phyloP scores from a whole-genome alignment of 129 eudicot species.

The Tanacetum coccineum region DNA sequence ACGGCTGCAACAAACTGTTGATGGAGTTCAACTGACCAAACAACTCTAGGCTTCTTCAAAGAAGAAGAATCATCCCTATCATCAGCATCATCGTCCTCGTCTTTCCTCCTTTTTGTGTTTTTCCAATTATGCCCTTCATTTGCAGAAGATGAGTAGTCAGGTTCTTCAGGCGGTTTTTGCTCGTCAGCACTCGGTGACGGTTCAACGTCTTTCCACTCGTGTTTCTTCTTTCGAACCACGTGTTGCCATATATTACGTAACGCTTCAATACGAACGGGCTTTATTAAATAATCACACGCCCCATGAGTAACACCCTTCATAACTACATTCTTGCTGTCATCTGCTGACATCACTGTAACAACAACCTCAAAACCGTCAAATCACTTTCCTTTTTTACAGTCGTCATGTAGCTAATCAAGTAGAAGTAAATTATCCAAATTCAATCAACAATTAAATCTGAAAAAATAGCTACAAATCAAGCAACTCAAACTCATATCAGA shows the following conservation, averaged over 20 bases:
- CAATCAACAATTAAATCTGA: not conserved
- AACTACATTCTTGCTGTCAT: constrained; percentile 52
- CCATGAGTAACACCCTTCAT: constrained; percentile 75
- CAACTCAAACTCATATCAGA: constrained; percentile 2
- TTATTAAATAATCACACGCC: constrained; percentile 66
- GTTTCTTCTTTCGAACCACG: constrained; percentile 46
- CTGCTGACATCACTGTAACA: constrained; percentile 61
- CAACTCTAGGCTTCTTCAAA: constrained; percentile 67
- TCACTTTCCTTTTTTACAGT: constrained; percentile 1
- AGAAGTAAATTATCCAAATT: not conserved
- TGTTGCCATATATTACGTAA: constrained; percentile 72
- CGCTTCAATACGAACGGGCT: constrained; percentile 63
- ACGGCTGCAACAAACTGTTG: constrained; percentile 74
- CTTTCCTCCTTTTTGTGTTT: constrained; percentile 47
- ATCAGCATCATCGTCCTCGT: constrained; percentile 44
- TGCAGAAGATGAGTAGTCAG: constrained; percentile 31
- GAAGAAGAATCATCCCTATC: constrained; percentile 53
- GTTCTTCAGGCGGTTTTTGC: constrained; percentile 34
- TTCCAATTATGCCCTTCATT: constrained; percentile 49
- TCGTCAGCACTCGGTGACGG: constrained; percentile 66
- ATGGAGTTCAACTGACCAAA: constrained; percentile 65
- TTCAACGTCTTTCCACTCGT: constrained; percentile 74
- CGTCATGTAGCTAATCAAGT: not conserved
- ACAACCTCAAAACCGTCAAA: constrained; percentile 5
- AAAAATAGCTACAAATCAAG: constrained; percentile 7